These are phyloP conservation scores for Mortierella sp. DNA, from an alignment of 371 early-diverging fungal genomes.

Conservation along the genomic window DNA sequence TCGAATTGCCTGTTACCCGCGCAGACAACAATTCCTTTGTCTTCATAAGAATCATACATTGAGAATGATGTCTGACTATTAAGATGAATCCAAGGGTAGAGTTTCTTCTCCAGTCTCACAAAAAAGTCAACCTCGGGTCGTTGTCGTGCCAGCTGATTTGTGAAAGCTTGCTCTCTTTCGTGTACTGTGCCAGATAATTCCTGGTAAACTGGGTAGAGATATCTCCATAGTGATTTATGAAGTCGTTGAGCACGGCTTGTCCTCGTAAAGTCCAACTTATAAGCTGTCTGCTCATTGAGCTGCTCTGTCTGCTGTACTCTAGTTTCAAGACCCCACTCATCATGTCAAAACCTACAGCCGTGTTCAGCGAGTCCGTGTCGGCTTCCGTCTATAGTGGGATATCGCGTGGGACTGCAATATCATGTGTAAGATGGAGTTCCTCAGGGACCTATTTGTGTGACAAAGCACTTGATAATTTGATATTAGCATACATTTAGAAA, in stretches of 20 bases:
- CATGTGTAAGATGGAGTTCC: slow-evolving; percentile 28
- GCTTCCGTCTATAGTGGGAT: slow-evolving; percentile 32
- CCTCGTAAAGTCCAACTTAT: slow-evolving; percentile 15
- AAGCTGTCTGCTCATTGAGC: neutral
- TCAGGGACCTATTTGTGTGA: slow-evolving; percentile 29
- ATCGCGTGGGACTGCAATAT: slow-evolving; percentile 33
- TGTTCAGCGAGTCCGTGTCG: slow-evolving; percentile 23
- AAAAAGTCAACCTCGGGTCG: slow-evolving; percentile 35
- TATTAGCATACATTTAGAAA: neutral
- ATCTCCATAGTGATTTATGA: slow-evolving; percentile 39
- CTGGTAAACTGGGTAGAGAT: slow-evolving; percentile 26
- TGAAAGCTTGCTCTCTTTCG: neutral
- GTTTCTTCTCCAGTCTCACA: slow-evolving; percentile 21
- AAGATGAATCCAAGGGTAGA: slow-evolving; percentile 29
- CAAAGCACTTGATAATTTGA: neutral
- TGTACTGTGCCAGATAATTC: neutral
- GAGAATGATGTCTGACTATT: slow-evolving; percentile 28
- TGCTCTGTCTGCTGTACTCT: slow-evolving; percentile 25
- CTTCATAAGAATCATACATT: slow-evolving; percentile 30
- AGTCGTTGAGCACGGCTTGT: slow-evolving; percentile 15
- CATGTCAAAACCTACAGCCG: slow-evolving; percentile 25
- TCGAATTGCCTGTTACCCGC: slow-evolving; percentile 74
- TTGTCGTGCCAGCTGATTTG: slow-evolving; percentile 9
- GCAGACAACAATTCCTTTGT: slow-evolving; percentile 76
- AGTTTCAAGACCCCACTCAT: slow-evolving; percentile 25